Evolutionary conservation across 2,329 filamentous ascomycete genomes (phyloP), one percentile per base, ranked within the genome.

Genomic region (Iodosphaeria phyllophila): DNA sequence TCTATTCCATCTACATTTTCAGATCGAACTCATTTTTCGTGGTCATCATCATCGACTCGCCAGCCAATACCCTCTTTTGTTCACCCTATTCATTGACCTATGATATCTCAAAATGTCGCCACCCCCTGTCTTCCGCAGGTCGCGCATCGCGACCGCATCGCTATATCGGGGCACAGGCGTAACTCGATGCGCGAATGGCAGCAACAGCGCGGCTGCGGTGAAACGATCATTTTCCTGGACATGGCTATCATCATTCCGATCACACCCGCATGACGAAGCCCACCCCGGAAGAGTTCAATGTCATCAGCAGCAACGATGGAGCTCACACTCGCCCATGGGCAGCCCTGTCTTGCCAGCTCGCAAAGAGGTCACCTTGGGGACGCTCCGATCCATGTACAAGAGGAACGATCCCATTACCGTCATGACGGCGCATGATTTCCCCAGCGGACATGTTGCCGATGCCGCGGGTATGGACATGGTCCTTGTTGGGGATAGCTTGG

Each of bases 401-500:
- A 92, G 42, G 80, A 66, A 73, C 18, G 83, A 92, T 39, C 86
- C 86, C 30, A 98, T 98, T 41, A 74, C 80, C 29, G 73, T 93
- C 62, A 70, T 98, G 39, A 98, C 89, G 1, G 89, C 89, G 4
- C 82, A 98, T 51, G 89, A 98, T 52, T 98, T 95, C 40, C 86
- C 89, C 4, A 86, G 76, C 35, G 86, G 74, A 0, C 74, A 86
- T 48, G 79, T 92, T 30, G 89, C 86, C 31, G 89, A 95, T 46
- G 70, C 74, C 28, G 83, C 83, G 0, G 89, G 86, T 25, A 89
- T 95, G 65, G 86, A 95, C 39, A 70, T 93, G 34, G 58, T 95
- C 22, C 64, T 95, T 6, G 84, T 95, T 2, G 86, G 86, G 10
- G 86, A 95, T 50, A 92, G 82, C 43, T 55, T 95, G 30, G 86